Evolutionary conservation across 306 rosid genomes (phyloP).

Genomic region (Argentina anserina): DNA sequence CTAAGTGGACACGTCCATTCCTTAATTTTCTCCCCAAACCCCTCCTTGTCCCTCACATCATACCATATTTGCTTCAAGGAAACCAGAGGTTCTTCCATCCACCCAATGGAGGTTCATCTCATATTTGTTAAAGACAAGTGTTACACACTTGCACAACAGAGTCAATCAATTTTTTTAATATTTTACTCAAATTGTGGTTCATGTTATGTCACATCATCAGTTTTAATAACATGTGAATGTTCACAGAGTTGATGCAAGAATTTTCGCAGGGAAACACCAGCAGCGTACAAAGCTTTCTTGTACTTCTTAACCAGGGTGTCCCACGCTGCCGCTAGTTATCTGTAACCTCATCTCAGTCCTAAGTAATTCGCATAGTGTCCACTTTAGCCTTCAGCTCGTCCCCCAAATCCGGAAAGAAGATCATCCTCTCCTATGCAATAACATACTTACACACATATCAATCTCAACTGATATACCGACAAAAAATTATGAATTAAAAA

Average conservation of each 20-base stretch:
- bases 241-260: too few species aligned
- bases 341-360: conserved; percentile 66
- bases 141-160: too few species aligned
- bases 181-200: too few species aligned
- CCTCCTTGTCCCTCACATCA: conserved; percentile 42
- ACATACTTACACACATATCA: too few species aligned
- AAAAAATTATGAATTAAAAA: too few species aligned
- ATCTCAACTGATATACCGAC: too few species aligned
- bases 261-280: conserved; percentile 52
- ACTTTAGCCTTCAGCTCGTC: conserved; percentile 54
- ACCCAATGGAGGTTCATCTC: too few species aligned
- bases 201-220: too few species aligned
- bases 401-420: conserved; percentile 82
- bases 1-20: conserved; percentile 63
- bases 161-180: too few species aligned
- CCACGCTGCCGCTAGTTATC: conserved; percentile 60
- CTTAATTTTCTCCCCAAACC: conserved; percentile 30
- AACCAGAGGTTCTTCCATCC: too few species aligned
- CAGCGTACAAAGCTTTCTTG: conserved; percentile 30
- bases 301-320: conserved; percentile 51
- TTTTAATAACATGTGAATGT: too few species aligned
- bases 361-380: conserved; percentile 48
- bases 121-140: too few species aligned
- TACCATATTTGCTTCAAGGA: conserved; percentile 85
- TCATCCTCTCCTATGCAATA: conserved; percentile 44